phyloP scores from a whole-genome alignment of 768 basidiomycete species.

The Naematelia aurantialba region DNA sequence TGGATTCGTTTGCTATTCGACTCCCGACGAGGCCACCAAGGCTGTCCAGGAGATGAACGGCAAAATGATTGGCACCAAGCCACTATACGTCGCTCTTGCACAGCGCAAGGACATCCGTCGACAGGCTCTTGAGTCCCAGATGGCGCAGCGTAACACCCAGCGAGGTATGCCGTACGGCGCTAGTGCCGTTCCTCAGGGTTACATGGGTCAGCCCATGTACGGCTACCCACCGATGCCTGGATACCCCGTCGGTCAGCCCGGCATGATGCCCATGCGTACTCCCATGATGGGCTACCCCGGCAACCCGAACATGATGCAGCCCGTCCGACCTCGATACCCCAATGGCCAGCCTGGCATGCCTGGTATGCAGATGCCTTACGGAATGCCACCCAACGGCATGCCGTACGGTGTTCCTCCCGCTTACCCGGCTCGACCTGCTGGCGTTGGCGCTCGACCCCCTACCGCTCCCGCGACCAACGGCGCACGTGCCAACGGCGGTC shows the following conservation, averaged over 20 bases:
- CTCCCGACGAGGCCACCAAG: constrained; percentile 98
- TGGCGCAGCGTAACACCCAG: constrained; percentile 88
- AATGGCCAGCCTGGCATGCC: constrained; percentile 65
- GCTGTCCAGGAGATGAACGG: constrained; percentile 99
- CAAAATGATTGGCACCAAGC: constrained; percentile 98
- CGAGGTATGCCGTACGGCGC: constrained; percentile 86
- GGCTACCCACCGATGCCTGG: constrained; percentile 70
- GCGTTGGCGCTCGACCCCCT: constrained; percentile 52
- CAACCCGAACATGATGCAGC: constrained; percentile 65
- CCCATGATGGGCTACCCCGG: constrained; percentile 65
- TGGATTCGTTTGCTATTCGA: constrained; percentile 98
- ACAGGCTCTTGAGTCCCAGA: constrained; percentile 97
- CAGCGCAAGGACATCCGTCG: constrained; percentile 97
- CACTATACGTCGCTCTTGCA: constrained; percentile 95
- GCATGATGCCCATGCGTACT: constrained; percentile 51
- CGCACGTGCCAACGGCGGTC: constrained; percentile 55
- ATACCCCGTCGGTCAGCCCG: constrained; percentile 66
- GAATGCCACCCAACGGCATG: constrained; percentile 36
- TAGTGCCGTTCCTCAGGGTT: constrained; percentile 60
- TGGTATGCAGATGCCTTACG: constrained; percentile 58
- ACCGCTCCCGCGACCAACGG: constrained; percentile 57
- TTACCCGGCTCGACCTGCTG: constrained; percentile 37
- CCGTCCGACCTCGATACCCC: constrained; percentile 49
- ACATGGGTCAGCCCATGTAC: constrained; percentile 74
- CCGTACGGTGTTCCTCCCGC: constrained; percentile 28